phyloP scores from a whole-genome alignment of 179 eudicot genomes.

The Amaranthus tricolor region DNA sequence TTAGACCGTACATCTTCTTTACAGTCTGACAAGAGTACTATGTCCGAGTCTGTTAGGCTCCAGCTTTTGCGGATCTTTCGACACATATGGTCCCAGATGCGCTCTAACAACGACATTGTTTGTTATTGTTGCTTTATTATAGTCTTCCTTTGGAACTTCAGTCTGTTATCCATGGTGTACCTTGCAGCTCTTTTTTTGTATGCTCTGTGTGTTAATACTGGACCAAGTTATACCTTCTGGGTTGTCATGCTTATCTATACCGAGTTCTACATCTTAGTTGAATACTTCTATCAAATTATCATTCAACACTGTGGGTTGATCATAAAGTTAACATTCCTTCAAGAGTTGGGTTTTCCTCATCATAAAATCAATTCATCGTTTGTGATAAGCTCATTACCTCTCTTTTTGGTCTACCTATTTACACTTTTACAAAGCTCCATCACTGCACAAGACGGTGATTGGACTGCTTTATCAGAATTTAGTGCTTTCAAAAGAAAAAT shows the following conservation, averaged over 20 bases:
- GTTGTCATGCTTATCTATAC: constrained; percentile 87
- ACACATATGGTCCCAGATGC: constrained; percentile 93
- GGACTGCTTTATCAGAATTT: constrained; percentile 57
- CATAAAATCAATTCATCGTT: constrained; percentile 73
- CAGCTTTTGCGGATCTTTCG: constrained; percentile 68
- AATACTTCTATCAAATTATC: constrained; percentile 86
- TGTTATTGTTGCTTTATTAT: constrained; percentile 94
- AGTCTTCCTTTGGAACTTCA: constrained; percentile 95
- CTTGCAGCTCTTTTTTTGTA: constrained; percentile 88
- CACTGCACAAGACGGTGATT: constrained; percentile 88
- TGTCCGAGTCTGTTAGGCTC: constrained; percentile 64
- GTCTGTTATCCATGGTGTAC: constrained; percentile 91
- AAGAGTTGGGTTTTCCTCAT: constrained; percentile 82
- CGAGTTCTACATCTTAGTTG: constrained; percentile 73
- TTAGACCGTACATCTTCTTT: constrained; percentile 61
- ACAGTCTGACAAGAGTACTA: constrained; percentile 73
- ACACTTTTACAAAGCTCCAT: constrained; percentile 94
- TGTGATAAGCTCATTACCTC: constrained; percentile 75
- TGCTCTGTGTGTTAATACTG: constrained; percentile 91
- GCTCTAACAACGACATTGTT: constrained; percentile 89
- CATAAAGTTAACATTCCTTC: constrained; percentile 52
- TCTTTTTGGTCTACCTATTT: constrained; percentile 84
- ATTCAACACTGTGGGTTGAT: constrained; percentile 92
- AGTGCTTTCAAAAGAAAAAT: constrained; percentile 36
- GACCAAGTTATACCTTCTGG: constrained; percentile 88